Evolutionary conservation across 2,329 filamentous ascomycete genomes (phyloP), one percentile per base, ranked within the genome.

Genomic region (Trichoderma aggressivum): DNA sequence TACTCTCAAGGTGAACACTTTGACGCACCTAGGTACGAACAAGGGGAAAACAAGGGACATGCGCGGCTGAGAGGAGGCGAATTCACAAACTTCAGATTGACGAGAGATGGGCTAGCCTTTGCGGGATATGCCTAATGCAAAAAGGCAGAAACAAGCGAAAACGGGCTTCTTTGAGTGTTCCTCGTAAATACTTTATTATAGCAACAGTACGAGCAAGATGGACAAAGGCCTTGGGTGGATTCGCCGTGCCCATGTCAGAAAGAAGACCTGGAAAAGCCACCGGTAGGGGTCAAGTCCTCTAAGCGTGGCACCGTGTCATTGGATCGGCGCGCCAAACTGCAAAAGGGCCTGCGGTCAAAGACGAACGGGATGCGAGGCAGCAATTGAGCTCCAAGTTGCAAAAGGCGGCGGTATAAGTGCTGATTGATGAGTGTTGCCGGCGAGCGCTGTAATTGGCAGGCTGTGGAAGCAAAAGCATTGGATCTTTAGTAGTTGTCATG

Each of bases 241-340:
- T 36, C 63, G 12, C 21, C 21, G n/a, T 21, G n/a, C 50, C 62
- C 30, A 36, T 64, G 61, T 64, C 43, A 32, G 18, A 59, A 34
- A 8, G 26, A 28, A 32, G 18, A 28, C 14, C 14, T 10, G 21
- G 32, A 36, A 59, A 59, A 67, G 64, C 64, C 53, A 58, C 34
- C 30, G 36, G 64, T 59, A 68, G 55, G 65, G 65, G 39, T 61
- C 39, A 43, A 43, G 39, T 43, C 32, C 18, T 32, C 2, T 24
- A 53, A 21, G 65, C 59, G 70, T 72, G 70, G 55, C 70, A 43
- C 65, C 30, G 34, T n/a, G 30, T 34, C 21, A 70, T 70, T 72
- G 70, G 70, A 59, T 69, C 65, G 58, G 32, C 63, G 21, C 43
- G 39, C 36, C 58, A 36, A 60, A 21, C 36, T 10, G 14, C 7